phyloP scores from a whole-genome alignment of 768 basidiomycete genomes.

The Leccinum incarnatum region DNA sequence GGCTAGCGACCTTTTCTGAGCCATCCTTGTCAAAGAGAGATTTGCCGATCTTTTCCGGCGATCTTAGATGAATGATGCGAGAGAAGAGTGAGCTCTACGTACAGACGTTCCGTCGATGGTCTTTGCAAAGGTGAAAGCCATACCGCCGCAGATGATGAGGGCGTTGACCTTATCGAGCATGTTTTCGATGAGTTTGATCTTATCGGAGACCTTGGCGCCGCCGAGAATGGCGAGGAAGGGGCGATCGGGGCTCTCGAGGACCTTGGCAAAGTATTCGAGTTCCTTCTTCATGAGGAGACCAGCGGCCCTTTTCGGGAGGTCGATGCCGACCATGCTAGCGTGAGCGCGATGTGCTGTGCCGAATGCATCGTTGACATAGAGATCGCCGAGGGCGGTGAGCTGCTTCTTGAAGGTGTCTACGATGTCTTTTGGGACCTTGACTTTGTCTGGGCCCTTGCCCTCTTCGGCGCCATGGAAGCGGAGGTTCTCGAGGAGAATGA shows the following conservation, averaged over 20 bases:
- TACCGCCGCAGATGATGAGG: constrained; percentile 95
- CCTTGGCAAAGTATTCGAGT: constrained; percentile 98
- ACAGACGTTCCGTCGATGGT: constrained; percentile 77
- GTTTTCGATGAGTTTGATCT: constrained; percentile 98
- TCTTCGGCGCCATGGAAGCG: constrained; percentile 99
- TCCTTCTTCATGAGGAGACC: constrained; percentile 99
- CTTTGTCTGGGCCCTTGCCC: constrained; percentile 96
- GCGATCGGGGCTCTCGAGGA: constrained; percentile 87
- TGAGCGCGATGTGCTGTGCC: constrained; percentile 98
- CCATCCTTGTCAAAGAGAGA: constrained; percentile 93
- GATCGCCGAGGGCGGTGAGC: constrained; percentile 89
- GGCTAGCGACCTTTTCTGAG: constrained; percentile 74
- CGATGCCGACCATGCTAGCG: constrained; percentile 97
- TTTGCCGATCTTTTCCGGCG: constrained; percentile 66
- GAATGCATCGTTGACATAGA: constrained; percentile 98
- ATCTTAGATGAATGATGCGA: constrained; percentile 1
- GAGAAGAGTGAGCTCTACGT: constrained; percentile 19
- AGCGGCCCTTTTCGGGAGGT: constrained; percentile 87
- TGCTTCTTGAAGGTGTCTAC: constrained; percentile 83
- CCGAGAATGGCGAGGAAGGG: constrained; percentile 99
- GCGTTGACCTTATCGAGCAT: constrained; percentile 98
- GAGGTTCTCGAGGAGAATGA: constrained; percentile 94
- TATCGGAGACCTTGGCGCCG: constrained; percentile 98
- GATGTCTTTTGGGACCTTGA: constrained; percentile 81
- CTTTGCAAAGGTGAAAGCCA: constrained; percentile 99